A percentile compares a stretch with the other conserved stretches of the same genome.
phyloP scores from a whole-genome alignment of 2,329 filamentous ascomycete species.

The Arthrobotrys megalospora region DNA sequence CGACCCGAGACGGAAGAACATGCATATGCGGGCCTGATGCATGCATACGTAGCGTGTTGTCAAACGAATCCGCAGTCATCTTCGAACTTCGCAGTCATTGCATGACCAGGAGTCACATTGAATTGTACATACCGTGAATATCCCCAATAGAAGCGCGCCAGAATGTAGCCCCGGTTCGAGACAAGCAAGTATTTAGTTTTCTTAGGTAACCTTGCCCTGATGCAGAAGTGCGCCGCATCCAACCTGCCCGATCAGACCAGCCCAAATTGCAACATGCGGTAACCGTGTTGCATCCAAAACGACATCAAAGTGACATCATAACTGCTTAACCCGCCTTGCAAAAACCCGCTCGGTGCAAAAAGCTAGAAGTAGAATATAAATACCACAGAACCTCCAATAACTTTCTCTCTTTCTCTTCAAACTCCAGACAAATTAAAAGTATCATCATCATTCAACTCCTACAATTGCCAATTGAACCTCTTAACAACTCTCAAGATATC shows the following conservation, averaged over 20 bases:
- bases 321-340: neutral
- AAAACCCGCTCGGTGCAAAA: neutral
- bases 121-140: too few relatives aligned
- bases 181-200: too few relatives aligned
- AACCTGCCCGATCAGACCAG: neutral
- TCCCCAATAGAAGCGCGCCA: too few relatives aligned
- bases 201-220: too few relatives aligned
- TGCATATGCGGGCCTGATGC: too few relatives aligned
- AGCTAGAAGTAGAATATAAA: conserved; percentile 55
- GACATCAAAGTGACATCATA: conserved; percentile 60
- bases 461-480: conserved; percentile 13
- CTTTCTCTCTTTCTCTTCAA: neutral
- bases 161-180: too few relatives aligned
- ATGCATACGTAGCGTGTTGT: too few relatives aligned
- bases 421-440: neutral
- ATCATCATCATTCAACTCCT: neutral
- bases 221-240: neutral
- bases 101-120: too few relatives aligned
- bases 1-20: too few relatives aligned
- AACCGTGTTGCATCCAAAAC: neutral
- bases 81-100: too few relatives aligned
- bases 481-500: neutral
- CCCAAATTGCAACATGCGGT: neutral
- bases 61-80: too few relatives aligned
- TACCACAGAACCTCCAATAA: conserved; percentile 14